Conservation (phyloP, 345 rosid genomes). For the Salix dunnii region DNA sequence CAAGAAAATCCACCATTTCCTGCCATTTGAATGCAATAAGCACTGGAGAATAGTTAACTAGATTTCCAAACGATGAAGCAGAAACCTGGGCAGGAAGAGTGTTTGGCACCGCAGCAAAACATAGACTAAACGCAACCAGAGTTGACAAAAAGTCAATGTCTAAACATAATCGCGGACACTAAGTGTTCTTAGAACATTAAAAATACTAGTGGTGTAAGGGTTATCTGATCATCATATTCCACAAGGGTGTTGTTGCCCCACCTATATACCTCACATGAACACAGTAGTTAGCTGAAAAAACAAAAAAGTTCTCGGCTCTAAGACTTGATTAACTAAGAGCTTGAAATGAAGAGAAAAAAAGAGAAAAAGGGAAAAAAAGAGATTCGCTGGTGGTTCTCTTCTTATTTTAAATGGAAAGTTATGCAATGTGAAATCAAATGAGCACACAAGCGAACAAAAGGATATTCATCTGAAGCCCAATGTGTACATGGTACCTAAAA, state of each 20-base stretch:
- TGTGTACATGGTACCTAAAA: neutral
- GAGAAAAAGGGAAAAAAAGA: too few species aligned
- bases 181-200: neutral
- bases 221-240: neutral
- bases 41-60: neutral
- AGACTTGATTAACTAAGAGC: neutral
- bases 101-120: neutral
- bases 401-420: too few species aligned
- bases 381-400: too few species aligned
- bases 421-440: too few species aligned
- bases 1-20: constrained; percentile 38
- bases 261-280: neutral
- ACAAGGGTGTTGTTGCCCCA: neutral
- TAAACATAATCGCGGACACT: neutral
- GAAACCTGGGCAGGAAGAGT: neutral
- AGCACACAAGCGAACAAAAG: too few species aligned
- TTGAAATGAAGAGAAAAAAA: neutral
- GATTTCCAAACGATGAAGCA: neutral
- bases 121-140: neutral
- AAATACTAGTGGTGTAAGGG: neutral
- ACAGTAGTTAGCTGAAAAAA: neutral
- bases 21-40: constrained; percentile 16
- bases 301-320: neutral
- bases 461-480: too few species aligned
- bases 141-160: neutral